A percentile compares a stretch with the other conserved stretches of the same genome.
phyloP scores from a whole-genome alignment of 192 early-diverging fungal species.

The Pilobolus umbonatus region DNA sequence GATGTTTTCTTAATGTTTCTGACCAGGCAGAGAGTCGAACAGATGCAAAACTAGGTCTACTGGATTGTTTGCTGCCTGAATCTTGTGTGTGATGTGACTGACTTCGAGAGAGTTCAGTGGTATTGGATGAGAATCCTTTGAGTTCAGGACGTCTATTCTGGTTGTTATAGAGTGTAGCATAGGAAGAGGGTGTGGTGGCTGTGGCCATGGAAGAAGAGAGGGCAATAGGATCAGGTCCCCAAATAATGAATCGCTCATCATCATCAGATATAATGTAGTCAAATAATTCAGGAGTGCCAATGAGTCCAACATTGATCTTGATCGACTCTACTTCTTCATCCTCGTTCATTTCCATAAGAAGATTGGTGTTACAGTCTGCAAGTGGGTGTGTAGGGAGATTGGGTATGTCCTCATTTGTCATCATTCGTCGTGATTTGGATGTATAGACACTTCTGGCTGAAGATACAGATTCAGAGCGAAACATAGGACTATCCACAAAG shows the following conservation, averaged over 20 bases:
- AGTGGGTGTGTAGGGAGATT: too few species aligned
- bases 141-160: constrained; percentile 5
- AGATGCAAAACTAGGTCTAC: not conserved
- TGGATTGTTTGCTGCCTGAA: not conserved
- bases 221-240: constrained; percentile 26
- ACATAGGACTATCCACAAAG: constrained; percentile 3
- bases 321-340: not conserved
- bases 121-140: constrained; percentile 14
- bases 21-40: constrained; percentile 10
- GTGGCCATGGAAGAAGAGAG: constrained; percentile 15
- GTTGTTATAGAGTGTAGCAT: constrained; percentile 1
- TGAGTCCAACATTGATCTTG: constrained; percentile 9
- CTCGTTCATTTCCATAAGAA: not conserved
- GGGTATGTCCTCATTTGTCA: too few species aligned
- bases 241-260: constrained; percentile 34
- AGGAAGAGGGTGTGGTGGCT: not conserved
- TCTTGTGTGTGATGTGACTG: not conserved
- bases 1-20: not conserved
- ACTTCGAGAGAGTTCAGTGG: constrained; percentile 4
- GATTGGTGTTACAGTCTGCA: not conserved
- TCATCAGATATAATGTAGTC: constrained; percentile 30
- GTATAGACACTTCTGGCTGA: not conserved
- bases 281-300: constrained; percentile 29
- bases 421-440: not conserved
- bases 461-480: constrained; percentile 1